These are phyloP conservation scores for Circinella umbellata DNA, from an alignment of 371 early-diverging fungal species.

Conservation along the genomic window DNA sequence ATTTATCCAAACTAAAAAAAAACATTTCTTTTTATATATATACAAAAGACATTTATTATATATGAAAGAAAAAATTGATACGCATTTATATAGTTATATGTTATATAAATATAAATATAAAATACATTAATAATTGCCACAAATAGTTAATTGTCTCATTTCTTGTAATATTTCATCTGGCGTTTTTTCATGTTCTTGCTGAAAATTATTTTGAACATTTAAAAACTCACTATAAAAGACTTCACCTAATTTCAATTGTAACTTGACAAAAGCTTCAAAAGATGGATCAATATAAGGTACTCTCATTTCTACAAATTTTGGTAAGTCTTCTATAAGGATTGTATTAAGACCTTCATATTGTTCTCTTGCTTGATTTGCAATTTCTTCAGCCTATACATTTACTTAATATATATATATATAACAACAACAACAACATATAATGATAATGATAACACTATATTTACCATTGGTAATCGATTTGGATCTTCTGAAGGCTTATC, in stretches of 20 bases:
- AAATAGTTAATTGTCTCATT: constrained; percentile 86
- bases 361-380: constrained; percentile 70
- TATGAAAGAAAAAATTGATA: too few species aligned
- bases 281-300: constrained; percentile 89
- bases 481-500: constrained; percentile 81
- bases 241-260: constrained; percentile 81
- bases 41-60: too few species aligned
- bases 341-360: constrained; percentile 81
- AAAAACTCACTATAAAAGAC: constrained; percentile 72
- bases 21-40: too few species aligned
- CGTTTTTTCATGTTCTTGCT: constrained; percentile 49
- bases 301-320: constrained; percentile 84
- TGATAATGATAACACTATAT: too few species aligned
- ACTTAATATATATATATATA: background rate
- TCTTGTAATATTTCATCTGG: constrained; percentile 79
- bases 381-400: constrained; percentile 84
- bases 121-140: constrained; percentile 49
- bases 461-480: constrained; percentile 55
- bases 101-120: too few species aligned
- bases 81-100: too few species aligned
- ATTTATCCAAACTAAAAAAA: too few species aligned
- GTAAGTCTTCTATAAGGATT: constrained; percentile 84
- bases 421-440: too few species aligned
- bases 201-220: constrained; percentile 38
- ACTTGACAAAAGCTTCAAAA: constrained; percentile 91